phyloP scores from a whole-genome alignment of 2,329 filamentous ascomycete species.

The Chrysoporthe deuterocubensis region DNA sequence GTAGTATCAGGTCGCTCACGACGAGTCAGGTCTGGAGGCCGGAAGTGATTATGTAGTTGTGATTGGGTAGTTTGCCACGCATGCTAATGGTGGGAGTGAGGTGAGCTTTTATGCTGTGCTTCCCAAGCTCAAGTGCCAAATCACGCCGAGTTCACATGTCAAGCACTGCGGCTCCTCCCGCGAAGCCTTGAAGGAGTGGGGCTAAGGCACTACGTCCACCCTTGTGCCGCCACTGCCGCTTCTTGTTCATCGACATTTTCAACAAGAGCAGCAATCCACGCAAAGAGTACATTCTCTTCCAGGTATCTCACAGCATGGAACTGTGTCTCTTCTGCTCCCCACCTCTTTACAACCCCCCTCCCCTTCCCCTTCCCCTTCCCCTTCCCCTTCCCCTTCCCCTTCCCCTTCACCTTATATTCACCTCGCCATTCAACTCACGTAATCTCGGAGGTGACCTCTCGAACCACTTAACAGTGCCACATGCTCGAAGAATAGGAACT shows the following conservation, averaged over 20 bases:
- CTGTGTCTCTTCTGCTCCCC: not conserved
- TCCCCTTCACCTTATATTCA: no score
- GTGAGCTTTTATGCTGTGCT: not conserved
- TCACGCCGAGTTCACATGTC: not conserved
- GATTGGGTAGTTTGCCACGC: not conserved
- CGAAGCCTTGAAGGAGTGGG: not conserved
- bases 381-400: not conserved
- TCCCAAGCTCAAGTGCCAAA: no score
- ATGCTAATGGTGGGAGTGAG: not conserved
- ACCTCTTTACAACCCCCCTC: not conserved
- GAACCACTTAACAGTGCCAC: not conserved
- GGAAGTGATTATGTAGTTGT: not conserved
- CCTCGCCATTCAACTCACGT: no score
- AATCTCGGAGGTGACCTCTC: no score
- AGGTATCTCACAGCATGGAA: not conserved
- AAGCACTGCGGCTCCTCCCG: not conserved
- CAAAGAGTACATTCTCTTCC: not conserved
- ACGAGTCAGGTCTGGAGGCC: not conserved
- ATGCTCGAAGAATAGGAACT: no score
- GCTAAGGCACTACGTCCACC: not conserved
- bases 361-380: not conserved
- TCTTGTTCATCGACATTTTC: not conserved
- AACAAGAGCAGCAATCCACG: not conserved
- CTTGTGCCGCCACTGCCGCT: not conserved
- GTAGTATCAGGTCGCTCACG: not conserved